These are phyloP conservation scores for Trametes sanguinea DNA, from an alignment of 768 basidiomycete genomes.

Conservation along the genomic window DNA sequence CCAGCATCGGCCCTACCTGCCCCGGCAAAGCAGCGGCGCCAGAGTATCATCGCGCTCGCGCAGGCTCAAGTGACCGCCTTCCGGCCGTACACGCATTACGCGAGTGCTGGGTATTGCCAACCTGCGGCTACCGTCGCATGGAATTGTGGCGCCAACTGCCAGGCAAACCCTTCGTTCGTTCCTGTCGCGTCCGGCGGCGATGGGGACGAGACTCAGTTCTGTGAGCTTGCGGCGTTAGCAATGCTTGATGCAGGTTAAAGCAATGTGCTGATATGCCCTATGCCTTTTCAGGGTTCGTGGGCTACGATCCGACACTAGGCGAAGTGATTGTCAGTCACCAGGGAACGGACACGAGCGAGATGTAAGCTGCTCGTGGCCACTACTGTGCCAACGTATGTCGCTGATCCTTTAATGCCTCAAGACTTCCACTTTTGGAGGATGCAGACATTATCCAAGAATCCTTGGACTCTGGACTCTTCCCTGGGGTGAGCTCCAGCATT, in stretches of 20 bases:
- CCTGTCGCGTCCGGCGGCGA: constrained; percentile 53
- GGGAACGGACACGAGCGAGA: constrained; percentile 37
- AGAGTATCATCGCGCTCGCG: constrained; percentile 28
- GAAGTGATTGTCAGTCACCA: constrained; percentile 42
- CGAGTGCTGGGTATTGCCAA: constrained; percentile 36
- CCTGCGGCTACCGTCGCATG: constrained; percentile 30
- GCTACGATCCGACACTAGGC: constrained; percentile 46
- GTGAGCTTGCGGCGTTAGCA: constrained; percentile 25
- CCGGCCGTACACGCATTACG: constrained; percentile 35
- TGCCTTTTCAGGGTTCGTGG: constrained; percentile 48
- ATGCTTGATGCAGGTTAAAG: too few relatives aligned
- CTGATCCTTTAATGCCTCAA: constrained; percentile 14
- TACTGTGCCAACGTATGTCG: background rate
- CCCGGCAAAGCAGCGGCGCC: constrained; percentile 7
- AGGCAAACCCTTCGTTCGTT: constrained; percentile 47
- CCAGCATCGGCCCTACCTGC: constrained; percentile 1
- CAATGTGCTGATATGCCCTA: background rate
- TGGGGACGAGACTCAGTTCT: constrained; percentile 44
- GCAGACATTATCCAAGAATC: constrained; percentile 38
- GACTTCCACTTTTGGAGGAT: constrained; percentile 47
- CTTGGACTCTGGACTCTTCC: constrained; percentile 47
- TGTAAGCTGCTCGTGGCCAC: constrained; percentile 27
- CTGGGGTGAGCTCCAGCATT: constrained; percentile 45
- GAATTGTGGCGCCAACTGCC: constrained; percentile 42
- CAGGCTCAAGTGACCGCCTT: constrained; percentile 29